Evolutionary conservation across 1,139 yeast genomes (phyloP).

Genomic region (Sugiyamaella novakii): DNA sequence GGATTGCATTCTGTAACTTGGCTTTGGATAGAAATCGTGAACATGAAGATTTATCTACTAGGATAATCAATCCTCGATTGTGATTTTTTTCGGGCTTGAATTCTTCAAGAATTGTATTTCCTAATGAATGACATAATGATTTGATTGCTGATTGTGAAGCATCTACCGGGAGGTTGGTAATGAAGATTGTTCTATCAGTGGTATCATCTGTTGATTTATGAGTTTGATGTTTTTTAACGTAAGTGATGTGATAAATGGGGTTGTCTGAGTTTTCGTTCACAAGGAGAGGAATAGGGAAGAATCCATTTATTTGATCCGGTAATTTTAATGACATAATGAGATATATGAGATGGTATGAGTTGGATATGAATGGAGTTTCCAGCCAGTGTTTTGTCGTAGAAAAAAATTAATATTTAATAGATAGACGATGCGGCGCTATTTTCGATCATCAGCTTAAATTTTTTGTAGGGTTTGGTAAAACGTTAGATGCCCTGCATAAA

Average conservation of each 20-base stretch:
- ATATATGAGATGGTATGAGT: background rate
- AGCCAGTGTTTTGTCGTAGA: too few species aligned
- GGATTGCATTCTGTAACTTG: slow-evolving; percentile 36
- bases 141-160: slow-evolving; percentile 57
- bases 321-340: slow-evolving; percentile 14
- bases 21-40: slow-evolving; percentile 66
- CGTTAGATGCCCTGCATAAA: too few species aligned
- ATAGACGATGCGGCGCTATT: too few species aligned
- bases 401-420: too few species aligned
- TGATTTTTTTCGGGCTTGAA: slow-evolving; percentile 37
- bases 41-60: slow-evolving; percentile 75
- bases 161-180: slow-evolving; percentile 74
- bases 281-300: slow-evolving; percentile 52
- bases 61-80: slow-evolving; percentile 62
- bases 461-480: too few species aligned
- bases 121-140: slow-evolving; percentile 58
- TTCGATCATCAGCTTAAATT: too few species aligned
- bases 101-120: slow-evolving; percentile 61
- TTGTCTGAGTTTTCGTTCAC: slow-evolving; percentile 37
- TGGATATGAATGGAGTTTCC: too few species aligned
- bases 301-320: slow-evolving; percentile 53
- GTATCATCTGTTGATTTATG: slow-evolving; percentile 29
- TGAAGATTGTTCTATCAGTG: slow-evolving; percentile 57
- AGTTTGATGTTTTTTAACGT: slow-evolving; percentile 36
- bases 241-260: slow-evolving; percentile 37